Conservation (phyloP, 768 basidiomycete genomes). For the Trametopsis cervina region DNA sequence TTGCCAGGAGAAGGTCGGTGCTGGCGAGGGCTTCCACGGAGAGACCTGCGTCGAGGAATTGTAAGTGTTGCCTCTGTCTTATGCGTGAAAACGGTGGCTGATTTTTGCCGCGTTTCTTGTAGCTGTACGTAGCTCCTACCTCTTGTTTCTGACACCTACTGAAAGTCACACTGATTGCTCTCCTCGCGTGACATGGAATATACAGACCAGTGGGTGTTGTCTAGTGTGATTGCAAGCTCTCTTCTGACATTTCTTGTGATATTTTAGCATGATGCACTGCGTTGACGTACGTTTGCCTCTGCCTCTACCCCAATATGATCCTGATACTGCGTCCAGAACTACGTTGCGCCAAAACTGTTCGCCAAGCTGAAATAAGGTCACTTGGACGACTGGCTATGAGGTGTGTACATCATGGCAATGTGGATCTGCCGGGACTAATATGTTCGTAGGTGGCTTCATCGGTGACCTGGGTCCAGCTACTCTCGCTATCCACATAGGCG, state of each 20-base stretch:
- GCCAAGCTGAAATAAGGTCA: constrained; percentile 52
- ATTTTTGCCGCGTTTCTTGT: constrained; percentile 3
- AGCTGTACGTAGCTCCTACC: constrained; percentile 19
- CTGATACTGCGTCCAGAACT: constrained; percentile 26
- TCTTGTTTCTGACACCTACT: background rate
- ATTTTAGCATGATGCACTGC: constrained; percentile 82
- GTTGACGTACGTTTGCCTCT: constrained; percentile 56
- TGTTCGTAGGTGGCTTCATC: background rate
- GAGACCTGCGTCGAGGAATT: constrained; percentile 93
- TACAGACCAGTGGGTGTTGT: constrained; percentile 60
- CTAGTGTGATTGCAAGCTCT: background rate
- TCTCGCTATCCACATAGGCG: no score
- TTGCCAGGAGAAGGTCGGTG: constrained; percentile 81
- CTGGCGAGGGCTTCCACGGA: constrained; percentile 77
- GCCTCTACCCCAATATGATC: background rate
- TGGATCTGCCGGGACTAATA: background rate
- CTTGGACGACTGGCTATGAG: background rate
- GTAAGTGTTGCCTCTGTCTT: constrained; percentile 25
- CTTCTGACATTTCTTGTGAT: background rate
- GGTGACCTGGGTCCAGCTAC: background rate
- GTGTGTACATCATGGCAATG: background rate
- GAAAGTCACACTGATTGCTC: background rate
- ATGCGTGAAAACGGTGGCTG: no score
- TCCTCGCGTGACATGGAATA: constrained; percentile 1
- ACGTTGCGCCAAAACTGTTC: constrained; percentile 78